These are phyloP conservation scores for Dissophora globulifera DNA, from an alignment of 192 early-diverging fungal genomes.

Conservation along the genomic window DNA sequence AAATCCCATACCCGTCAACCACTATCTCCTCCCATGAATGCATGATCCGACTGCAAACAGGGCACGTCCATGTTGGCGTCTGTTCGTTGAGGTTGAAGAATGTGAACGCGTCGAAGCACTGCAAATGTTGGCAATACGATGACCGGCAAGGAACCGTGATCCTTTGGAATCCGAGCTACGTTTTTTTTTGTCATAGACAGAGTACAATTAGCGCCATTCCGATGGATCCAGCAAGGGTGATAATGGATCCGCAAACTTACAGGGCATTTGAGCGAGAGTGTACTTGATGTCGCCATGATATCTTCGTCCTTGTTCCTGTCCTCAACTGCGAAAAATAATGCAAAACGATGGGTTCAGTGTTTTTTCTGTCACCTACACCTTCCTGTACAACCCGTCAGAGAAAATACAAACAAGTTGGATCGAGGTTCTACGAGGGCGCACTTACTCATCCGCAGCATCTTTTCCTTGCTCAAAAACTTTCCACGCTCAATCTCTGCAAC, in stretches of 20 bases:
- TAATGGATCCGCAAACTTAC: slow-evolving; percentile 64
- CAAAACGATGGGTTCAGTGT: not conserved
- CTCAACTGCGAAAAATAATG: slow-evolving; percentile 24
- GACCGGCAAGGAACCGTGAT: slow-evolving; percentile 73
- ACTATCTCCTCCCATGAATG: slow-evolving; percentile 69
- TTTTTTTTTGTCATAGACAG: no score
- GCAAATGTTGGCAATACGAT: slow-evolving; percentile 74
- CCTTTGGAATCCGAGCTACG: slow-evolving; percentile 67
- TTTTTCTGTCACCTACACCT: no score
- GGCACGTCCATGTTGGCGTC: slow-evolving; percentile 76
- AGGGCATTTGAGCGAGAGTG: slow-evolving; percentile 78
- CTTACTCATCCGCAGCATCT: slow-evolving; percentile 58
- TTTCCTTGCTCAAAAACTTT: slow-evolving; percentile 56
- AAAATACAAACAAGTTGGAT: no score
- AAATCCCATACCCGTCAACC: slow-evolving; percentile 74
- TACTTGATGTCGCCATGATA: slow-evolving; percentile 68
- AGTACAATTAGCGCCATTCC: no score
- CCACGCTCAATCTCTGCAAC: slow-evolving; percentile 55
- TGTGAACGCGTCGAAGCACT: slow-evolving; percentile 84
- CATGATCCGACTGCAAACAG: slow-evolving; percentile 70
- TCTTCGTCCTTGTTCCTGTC: slow-evolving; percentile 69
- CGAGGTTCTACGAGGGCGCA: no score
- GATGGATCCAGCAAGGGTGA: no score
- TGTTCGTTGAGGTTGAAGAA: slow-evolving; percentile 80
- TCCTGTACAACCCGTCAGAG: no score